Percentiles rank a stretch among this genome's conserved stretches.
phyloP scores from a whole-genome alignment of 768 basidiomycete genomes.

The Strobilomyces dryophilus region DNA sequence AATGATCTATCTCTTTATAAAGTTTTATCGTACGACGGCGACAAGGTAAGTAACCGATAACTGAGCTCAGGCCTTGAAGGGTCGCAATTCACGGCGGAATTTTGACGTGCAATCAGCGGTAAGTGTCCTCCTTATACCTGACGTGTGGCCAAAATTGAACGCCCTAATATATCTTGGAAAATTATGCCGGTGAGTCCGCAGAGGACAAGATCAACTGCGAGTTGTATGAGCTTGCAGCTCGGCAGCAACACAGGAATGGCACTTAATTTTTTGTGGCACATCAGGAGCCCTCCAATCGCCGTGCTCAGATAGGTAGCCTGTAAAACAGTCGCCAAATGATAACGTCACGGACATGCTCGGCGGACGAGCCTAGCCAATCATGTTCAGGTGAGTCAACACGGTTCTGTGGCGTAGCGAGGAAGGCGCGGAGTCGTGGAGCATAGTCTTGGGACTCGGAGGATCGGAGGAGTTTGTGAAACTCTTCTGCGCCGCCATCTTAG shows the following conservation, averaged over 20 bases:
- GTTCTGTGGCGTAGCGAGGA: slow-evolving; percentile 23
- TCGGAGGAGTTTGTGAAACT: neutral
- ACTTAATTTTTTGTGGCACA: neutral
- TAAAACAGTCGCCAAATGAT: neutral
- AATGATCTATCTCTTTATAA: slow-evolving; percentile 1
- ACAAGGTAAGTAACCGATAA: neutral
- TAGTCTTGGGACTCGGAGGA: neutral
- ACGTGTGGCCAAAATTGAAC: neutral
- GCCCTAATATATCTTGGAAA: neutral
- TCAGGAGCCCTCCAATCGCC: neutral
- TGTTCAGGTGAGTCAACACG: slow-evolving; percentile 6
- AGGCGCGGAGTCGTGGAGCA: slow-evolving; percentile 1
- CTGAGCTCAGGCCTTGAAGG: neutral
- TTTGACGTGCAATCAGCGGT: neutral
- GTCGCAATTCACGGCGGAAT: slow-evolving; percentile 3
- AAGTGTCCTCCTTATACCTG: neutral
- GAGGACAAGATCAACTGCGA: neutral
- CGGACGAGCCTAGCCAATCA: slow-evolving; percentile 2
- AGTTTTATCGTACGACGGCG: slow-evolving; percentile 7
- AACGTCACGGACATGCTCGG: neutral
- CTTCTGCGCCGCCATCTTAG: neutral
- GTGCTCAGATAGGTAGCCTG: neutral
- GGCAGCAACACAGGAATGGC: neutral
- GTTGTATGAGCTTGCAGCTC: neutral
- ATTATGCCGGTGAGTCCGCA: neutral